phyloP scores from a whole-genome alignment of 805 yeast genomes.

The Starmera caribaea region DNA sequence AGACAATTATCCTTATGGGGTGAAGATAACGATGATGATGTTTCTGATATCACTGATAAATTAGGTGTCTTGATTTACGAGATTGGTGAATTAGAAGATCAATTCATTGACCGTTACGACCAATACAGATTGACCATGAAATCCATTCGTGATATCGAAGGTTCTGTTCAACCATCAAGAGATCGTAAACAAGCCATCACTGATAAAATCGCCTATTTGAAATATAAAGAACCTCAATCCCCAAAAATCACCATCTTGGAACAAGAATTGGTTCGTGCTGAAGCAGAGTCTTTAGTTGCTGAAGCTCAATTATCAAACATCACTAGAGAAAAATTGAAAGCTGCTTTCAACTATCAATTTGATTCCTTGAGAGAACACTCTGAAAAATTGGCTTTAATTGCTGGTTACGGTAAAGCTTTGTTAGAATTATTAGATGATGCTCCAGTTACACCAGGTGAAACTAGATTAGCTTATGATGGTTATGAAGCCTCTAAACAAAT shows the following conservation, averaged over 20 bases:
- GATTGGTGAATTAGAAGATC: constrained; percentile 80
- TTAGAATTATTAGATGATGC: constrained; percentile 76
- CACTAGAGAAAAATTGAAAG: constrained; percentile 79
- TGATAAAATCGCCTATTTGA: constrained; percentile 74
- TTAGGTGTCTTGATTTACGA: constrained; percentile 76
- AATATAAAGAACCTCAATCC: constrained; percentile 79
- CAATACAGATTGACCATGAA: constrained; percentile 78
- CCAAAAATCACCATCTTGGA: constrained; percentile 72
- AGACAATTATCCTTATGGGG: constrained; percentile 83
- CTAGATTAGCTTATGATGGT: constrained; percentile 84
- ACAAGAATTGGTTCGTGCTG: constrained; percentile 86
- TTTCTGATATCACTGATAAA: constrained; percentile 79
- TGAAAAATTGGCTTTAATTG: constrained; percentile 77
- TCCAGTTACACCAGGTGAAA: constrained; percentile 87
- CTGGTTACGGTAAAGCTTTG: constrained; percentile 84
- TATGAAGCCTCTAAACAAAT: constrained; percentile 84
- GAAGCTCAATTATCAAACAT: constrained; percentile 87
- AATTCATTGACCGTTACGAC: constrained; percentile 77
- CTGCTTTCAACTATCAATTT: constrained; percentile 76
- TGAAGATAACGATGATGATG: constrained; percentile 78
- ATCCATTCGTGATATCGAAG: constrained; percentile 75
- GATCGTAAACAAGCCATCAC: constrained; percentile 81
- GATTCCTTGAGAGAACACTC: constrained; percentile 81
- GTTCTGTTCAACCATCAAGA: constrained; percentile 80
- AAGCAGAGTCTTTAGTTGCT: constrained; percentile 85